Base-by-base conservation (phyloP, 2,329 filamentous ascomycete species). In the Curvularia sp. region DNA sequence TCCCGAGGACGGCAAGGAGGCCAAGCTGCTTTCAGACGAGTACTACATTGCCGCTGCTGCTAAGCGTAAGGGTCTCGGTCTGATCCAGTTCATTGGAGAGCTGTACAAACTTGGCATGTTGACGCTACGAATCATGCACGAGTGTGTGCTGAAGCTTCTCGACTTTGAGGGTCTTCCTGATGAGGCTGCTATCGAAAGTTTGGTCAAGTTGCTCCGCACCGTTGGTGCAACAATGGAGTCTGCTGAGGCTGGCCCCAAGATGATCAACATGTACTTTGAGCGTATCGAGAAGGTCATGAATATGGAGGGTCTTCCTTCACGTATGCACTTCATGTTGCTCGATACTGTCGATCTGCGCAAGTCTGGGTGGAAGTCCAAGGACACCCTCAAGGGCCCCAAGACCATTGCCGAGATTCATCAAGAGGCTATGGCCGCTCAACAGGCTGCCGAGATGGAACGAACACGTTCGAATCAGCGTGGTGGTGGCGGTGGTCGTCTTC, bases 11-110 rank as follows among this genome's bases (percentile, higher is more conserved):
- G 92, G 96, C 60, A 94, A 97, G 74, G 94, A 97, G 74, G 89
- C 88, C 49, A 89, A 82, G 46, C 88, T 98, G 83, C 81, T 99
- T 68, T 97, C 94, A 0, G 95, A 99, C 62, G 95, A 98, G 77
- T 99, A 99, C 82, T 99, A 99, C 78, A 81, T 88, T 65, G 94
- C 92, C 39, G 94, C 93, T 49, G 93, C 94, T 57, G 93, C 93
- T 73, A 99, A 99, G 84, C 89, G 95, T 80, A 91, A 93, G 79
- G 95, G 95, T 81, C 90, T 99, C 65, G 95, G 95, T 89, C 87
- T 99, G 21, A 94, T 99, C 64, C 94, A 97, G 80, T 99, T 99
- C 81, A 99, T 99, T 75, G 95, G 95, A 82, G 95, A 99, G 81
- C 87, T 99, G 45, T 99, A 96, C 87, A 99, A 98, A 84, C 88